A percentile compares a stretch with the other conserved stretches of the same genome.
These are phyloP conservation scores for Phytophthora capsici DNA, from an alignment of 352 stramenopile species.

Conservation along the genomic window DNA sequence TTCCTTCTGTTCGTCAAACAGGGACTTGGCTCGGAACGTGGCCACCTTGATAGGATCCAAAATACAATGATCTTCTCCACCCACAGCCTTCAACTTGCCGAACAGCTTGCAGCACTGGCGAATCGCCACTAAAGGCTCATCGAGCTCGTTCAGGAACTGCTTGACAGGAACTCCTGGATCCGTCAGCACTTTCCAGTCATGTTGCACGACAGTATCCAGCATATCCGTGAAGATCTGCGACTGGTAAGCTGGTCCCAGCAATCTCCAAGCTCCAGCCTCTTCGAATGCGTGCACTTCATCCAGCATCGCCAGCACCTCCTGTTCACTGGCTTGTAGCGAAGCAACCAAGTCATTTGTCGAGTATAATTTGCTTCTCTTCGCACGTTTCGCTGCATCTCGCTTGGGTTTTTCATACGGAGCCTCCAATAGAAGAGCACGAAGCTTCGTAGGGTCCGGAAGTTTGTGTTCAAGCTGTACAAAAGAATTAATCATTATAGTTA, in stretches of 20 bases:
- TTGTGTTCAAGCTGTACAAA: slow-evolving; percentile 67
- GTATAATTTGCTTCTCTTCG: slow-evolving; percentile 65
- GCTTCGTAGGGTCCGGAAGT: slow-evolving; percentile 53
- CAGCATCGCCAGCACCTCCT: slow-evolving; percentile 69
- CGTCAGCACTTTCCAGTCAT: slow-evolving; percentile 66
- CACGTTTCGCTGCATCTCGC: slow-evolving; percentile 40
- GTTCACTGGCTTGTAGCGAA: slow-evolving; percentile 66
- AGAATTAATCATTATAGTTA: no score
- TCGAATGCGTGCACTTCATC: slow-evolving; percentile 71
- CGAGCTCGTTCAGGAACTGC: slow-evolving; percentile 41
- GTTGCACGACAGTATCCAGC: slow-evolving; percentile 73
- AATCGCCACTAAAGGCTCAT: slow-evolving; percentile 62
- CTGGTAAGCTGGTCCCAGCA: slow-evolving; percentile 68
- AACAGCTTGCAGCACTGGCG: slow-evolving; percentile 80
- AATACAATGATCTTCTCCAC: slow-evolving; percentile 42
- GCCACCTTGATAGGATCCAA: slow-evolving; percentile 73
- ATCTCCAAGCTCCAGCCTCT: slow-evolving; percentile 69
- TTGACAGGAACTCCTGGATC: slow-evolving; percentile 50
- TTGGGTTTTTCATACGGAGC: slow-evolving; percentile 58
- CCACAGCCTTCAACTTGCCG: slow-evolving; percentile 34
- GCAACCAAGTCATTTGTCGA: slow-evolving; percentile 67
- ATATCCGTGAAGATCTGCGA: slow-evolving; percentile 71
- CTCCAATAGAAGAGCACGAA: slow-evolving; percentile 71
- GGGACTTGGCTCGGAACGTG: slow-evolving; percentile 69
- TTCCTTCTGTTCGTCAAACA: slow-evolving; percentile 71